Evolutionary conservation across 2,329 filamentous ascomycete species (phyloP).

Genomic region (Fusarium multiceps): DNA sequence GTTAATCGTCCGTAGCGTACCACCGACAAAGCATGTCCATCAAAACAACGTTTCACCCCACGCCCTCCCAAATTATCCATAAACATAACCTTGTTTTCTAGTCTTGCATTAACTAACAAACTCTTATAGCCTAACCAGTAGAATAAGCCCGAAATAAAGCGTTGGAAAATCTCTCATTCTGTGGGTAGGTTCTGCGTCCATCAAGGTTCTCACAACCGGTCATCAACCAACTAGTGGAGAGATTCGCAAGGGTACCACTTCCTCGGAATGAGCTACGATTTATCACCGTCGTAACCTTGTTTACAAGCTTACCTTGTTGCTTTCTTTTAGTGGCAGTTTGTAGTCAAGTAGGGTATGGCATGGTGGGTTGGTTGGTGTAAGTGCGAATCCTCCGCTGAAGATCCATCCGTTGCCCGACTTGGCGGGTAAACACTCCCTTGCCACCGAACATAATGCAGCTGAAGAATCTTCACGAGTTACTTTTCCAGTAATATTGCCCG

Average conservation of each 20-base stretch:
- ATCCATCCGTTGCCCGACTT: slow-evolving; percentile 4
- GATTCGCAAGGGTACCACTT: neutral
- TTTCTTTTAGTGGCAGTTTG: no score
- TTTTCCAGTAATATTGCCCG: neutral
- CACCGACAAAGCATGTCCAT: neutral
- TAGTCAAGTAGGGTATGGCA: slow-evolving; percentile 8
- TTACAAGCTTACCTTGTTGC: slow-evolving; percentile 21
- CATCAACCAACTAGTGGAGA: slow-evolving; percentile 5
- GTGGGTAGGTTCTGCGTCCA: slow-evolving; percentile 14
- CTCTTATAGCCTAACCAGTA: neutral
- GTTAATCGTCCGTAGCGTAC: no score
- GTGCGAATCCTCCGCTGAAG: neutral
- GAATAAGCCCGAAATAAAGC: neutral
- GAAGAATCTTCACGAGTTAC: neutral
- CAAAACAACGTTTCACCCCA: slow-evolving; percentile 8
- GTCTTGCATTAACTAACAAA: neutral
- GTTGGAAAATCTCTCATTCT: slow-evolving; percentile 19
- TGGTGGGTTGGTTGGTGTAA: neutral
- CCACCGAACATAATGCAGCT: neutral
- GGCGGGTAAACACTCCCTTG: neutral
- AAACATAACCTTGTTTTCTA: slow-evolving; percentile 37
- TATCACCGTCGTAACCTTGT: slow-evolving; percentile 15
- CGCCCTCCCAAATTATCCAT: slow-evolving; percentile 18
- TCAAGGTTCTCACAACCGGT: slow-evolving; percentile 41
- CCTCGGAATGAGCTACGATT: neutral